Evolutionary conservation across 768 basidiomycete genomes (phyloP).

Genomic region (Termitomyces sp.): DNA sequence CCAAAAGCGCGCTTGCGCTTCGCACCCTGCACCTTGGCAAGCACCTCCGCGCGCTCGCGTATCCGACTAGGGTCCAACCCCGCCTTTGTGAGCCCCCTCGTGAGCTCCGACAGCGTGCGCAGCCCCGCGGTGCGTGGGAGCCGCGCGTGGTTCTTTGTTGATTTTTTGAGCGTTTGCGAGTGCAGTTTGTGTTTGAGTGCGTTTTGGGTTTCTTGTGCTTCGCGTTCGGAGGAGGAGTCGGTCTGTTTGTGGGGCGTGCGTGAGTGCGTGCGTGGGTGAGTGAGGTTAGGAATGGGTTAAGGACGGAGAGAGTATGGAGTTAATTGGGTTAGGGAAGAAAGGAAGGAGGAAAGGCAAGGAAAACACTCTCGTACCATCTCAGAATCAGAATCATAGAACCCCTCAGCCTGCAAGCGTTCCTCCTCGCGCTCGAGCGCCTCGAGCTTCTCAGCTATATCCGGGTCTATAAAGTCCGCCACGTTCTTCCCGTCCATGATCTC

Average conservation of each 20-base stretch:
- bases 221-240: conserved; percentile 75
- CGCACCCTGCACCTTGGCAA: conserved; percentile 69
- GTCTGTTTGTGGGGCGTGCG: too few relatives aligned
- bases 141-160: conserved; percentile 78
- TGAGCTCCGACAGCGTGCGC: conserved; percentile 72
- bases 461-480: conserved; percentile 96
- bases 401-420: conserved; percentile 88
- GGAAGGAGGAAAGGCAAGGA: background rate
- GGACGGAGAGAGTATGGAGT: too few relatives aligned
- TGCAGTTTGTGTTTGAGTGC: conserved; percentile 63
- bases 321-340: too few relatives aligned
- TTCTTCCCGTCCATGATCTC: conserved; percentile 99
- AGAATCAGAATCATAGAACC: conserved; percentile 89
- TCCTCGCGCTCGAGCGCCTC: conserved; percentile 97
- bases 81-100: conserved; percentile 75
- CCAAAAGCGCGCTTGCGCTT: conserved; percentile 68
- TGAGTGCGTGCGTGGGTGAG: too few relatives aligned
- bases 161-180: conserved; percentile 79
- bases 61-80: conserved; percentile 87
- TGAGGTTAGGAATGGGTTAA: too few relatives aligned
- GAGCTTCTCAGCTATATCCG: conserved; percentile 94
- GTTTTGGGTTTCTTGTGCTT: conserved; percentile 56
- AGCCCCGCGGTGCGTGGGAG: conserved; percentile 72
- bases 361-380: conserved; percentile 58
- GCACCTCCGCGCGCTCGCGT: conserved; percentile 78